phyloP scores from a whole-genome alignment of 495 filamentous ascomycete species.

The Aspergillus bertholletiae region DNA sequence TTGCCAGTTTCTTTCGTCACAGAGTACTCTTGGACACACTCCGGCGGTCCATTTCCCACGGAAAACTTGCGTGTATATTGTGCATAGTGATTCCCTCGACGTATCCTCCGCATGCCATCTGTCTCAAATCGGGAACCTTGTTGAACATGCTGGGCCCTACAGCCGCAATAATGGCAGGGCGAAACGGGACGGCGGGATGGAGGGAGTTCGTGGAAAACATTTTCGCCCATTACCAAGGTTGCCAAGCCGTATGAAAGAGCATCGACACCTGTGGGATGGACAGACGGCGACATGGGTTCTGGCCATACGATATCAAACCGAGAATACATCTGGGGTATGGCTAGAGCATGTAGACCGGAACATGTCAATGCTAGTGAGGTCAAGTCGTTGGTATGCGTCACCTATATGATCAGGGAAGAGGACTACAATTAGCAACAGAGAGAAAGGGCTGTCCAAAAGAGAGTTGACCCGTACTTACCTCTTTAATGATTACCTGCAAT shows the following conservation, averaged over 20 bases:
- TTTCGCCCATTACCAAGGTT: conserved; percentile 77
- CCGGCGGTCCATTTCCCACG: conserved; percentile 77
- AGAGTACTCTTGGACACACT: conserved; percentile 84
- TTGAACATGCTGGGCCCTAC: conserved; percentile 16
- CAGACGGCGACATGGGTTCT: conserved; percentile 58
- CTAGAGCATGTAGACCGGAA: conserved; percentile 76
- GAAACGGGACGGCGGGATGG: conserved; percentile 6
- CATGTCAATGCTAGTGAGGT: conserved; percentile 79
- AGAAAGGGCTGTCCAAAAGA: background rate
- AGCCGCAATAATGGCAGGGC: conserved; percentile 38
- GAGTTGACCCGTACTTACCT: conserved; percentile 52
- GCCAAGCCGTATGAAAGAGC: conserved; percentile 88
- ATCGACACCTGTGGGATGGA: conserved; percentile 75
- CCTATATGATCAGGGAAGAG: conserved; percentile 42
- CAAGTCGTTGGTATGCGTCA: conserved; percentile 85
- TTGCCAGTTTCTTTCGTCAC: conserved; percentile 88
- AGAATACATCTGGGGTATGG: conserved; percentile 84
- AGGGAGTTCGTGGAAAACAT: conserved; percentile 55
- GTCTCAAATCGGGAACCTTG: conserved; percentile 10
- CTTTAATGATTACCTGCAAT: conserved; percentile 81
- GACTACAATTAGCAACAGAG: background rate
- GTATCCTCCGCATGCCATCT: conserved; percentile 10
- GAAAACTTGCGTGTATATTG: conserved; percentile 87
- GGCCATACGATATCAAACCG: conserved; percentile 96
- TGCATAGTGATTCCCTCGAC: conserved; percentile 76